phyloP scores from a whole-genome alignment of 495 filamentous ascomycete species.

The Lichina pygmaea region DNA sequence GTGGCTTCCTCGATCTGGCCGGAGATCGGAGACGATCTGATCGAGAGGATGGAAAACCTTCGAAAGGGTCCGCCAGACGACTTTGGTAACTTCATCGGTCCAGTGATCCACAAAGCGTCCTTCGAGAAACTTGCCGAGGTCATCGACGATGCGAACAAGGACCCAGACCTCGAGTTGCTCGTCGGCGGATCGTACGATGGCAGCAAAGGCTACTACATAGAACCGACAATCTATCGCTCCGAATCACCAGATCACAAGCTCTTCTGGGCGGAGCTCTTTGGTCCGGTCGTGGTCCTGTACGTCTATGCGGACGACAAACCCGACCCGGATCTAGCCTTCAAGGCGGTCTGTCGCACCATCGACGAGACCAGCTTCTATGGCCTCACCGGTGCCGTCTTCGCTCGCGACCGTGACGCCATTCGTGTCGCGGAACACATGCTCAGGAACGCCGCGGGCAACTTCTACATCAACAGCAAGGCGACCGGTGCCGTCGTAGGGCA shows the following conservation, averaged over 20 bases:
- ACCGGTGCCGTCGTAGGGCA: conserved; percentile 81
- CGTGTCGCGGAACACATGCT: conserved; percentile 43
- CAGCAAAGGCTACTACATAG: conserved; percentile 38
- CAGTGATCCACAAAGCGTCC: conserved; percentile 45
- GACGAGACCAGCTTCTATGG: conserved; percentile 47
- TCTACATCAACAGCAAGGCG: conserved; percentile 84
- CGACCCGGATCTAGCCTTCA: conserved; percentile 18
- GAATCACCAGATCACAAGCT: conserved; percentile 33
- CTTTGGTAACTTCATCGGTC: conserved; percentile 45
- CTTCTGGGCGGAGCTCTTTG: conserved; percentile 50
- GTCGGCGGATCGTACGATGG: conserved; percentile 44
- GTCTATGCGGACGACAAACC: conserved; percentile 35
- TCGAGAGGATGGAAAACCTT: conserved; percentile 36
- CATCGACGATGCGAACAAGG: conserved; percentile 41
- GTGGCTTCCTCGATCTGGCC: conserved; percentile 44
- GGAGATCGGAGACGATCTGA: conserved; percentile 31
- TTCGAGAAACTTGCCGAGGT: conserved; percentile 42
- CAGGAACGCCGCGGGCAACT: conserved; percentile 60
- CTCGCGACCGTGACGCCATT: conserved; percentile 38
- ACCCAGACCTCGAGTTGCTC: conserved; percentile 32
- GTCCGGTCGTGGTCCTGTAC: conserved; percentile 40
- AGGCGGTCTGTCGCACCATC: conserved; percentile 24
- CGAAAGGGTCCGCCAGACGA: conserved; percentile 41
- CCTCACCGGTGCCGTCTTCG: conserved; percentile 58
- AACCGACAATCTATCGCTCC: conserved; percentile 44